phyloP scores from a whole-genome alignment of 352 stramenopile species.

The Pythium folliculosum region DNA sequence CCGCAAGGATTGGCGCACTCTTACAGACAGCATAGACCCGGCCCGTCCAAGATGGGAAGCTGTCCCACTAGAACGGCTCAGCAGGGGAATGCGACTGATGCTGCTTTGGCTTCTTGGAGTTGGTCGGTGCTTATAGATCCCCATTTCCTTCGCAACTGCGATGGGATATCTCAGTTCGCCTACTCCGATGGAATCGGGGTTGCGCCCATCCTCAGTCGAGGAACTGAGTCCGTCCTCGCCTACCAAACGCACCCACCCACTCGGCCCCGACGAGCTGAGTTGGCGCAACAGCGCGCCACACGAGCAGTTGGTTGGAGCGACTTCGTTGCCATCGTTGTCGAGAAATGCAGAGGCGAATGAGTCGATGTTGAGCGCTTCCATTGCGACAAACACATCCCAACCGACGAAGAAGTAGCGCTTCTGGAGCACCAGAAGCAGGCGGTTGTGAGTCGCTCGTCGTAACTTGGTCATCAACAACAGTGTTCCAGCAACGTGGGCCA shows the following conservation, averaged over 20 bases:
- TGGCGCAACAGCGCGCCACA: slow-evolving; percentile 29
- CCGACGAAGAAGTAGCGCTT: slow-evolving; percentile 33
- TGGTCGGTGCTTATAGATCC: background rate
- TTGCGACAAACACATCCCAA: slow-evolving; percentile 29
- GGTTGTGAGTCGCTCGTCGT: slow-evolving; percentile 25
- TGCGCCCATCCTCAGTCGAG: background rate
- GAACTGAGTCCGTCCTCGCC: background rate
- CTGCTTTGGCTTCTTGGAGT: background rate
- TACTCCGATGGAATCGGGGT: background rate
- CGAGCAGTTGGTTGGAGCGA: slow-evolving; percentile 30
- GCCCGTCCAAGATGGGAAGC: background rate
- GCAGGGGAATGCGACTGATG: background rate
- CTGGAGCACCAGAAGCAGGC: slow-evolving; percentile 33
- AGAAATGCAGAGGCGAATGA: background rate
- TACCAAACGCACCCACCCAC: slow-evolving; percentile 25
- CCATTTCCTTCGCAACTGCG: background rate
- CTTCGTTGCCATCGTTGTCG: background rate
- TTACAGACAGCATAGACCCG: background rate
- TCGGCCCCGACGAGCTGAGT: slow-evolving; percentile 32
- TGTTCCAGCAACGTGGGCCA: slow-evolving; percentile 4
- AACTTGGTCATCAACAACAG: slow-evolving; percentile 24
- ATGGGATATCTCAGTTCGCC: background rate
- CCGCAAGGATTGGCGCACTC: background rate
- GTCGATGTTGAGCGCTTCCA: slow-evolving; percentile 5
- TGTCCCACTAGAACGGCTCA: background rate